Base-by-base conservation (phyloP, 2,329 filamentous ascomycete species). In the Dactylellina haptotyla region DNA sequence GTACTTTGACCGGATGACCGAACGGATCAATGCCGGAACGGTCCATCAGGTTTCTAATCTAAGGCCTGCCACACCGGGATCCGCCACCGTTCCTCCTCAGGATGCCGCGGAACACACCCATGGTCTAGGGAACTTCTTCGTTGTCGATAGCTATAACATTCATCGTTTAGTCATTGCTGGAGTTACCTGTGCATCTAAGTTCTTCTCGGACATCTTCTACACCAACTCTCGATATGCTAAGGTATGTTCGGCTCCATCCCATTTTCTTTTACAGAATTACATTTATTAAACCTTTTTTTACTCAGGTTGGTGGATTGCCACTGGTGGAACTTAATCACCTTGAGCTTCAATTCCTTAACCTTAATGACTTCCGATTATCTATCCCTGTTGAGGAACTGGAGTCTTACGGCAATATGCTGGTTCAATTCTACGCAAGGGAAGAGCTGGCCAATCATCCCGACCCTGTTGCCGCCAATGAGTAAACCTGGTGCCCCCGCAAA, bases 181-280 rank as follows among this genome's bases (percentile, higher is more conserved):
- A 34, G 95, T 99, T 46, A 99, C 95, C 2, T 98, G 95, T 81
- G 93, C 95, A 3, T 98, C 94, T 87, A 99, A 99, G 82, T 99
- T 98, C 85, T 99, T 99, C 82, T 98, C 94, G 3, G 88, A 99
- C 82, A 94, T 98, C 41, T 99, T 99, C 79, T 99, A 98, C 80
- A 99, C 95, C 8, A 99, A 99, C 82, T 98, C 95, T 63, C 88
- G 95, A 88, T 99, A 99, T 81, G 95, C 95, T 72, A 99, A 98
- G 90, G 95, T 97, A 61, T 4, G 32, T 62, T 3, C 46, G n/a
- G 46, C 18, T 37, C 12, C 48, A 37, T 34, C 18, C 18, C 20
- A 28, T 30, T 46, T 12, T 26, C 6, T 51, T 8, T 70, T 56
- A 37, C 76, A 79, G 76, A 80, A 57, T 3, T 56, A 9, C 46